Evolutionary conservation across 768 basidiomycete species (phyloP).

Genomic region (Porpolomopsis calyptriformis): DNA sequence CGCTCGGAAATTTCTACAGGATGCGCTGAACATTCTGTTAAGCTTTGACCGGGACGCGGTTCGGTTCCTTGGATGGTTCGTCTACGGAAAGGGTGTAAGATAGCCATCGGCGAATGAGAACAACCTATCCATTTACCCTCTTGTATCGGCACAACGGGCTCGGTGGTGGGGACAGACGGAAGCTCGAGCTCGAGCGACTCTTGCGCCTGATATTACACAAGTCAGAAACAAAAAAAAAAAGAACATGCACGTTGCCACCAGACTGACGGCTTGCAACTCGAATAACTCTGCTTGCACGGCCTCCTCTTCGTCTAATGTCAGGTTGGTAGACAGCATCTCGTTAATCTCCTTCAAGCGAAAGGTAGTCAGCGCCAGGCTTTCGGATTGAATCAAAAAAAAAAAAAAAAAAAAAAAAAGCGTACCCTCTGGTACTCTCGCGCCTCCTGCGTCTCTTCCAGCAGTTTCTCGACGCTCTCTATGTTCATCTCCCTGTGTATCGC

Average conservation of each 20-base stretch:
- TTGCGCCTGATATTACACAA: slow-evolving; percentile 22
- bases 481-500: slow-evolving; percentile 93
- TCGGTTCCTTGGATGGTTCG: slow-evolving; percentile 5
- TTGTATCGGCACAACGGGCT: slow-evolving; percentile 25
- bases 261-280: slow-evolving; percentile 42
- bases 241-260: too few relatives aligned
- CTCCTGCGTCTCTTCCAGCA: slow-evolving; percentile 88
- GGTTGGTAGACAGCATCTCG: slow-evolving; percentile 69
- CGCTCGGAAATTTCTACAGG: too few relatives aligned
- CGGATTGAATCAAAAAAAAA: too few relatives aligned
- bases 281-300: slow-evolving; percentile 78
- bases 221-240: slow-evolving; percentile 5
- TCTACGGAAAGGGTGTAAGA: too few relatives aligned
- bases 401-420: background rate
- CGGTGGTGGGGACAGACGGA: slow-evolving; percentile 43
- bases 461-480: slow-evolving; percentile 82
- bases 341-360: slow-evolving; percentile 69
- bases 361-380: slow-evolving; percentile 1
- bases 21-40: too few relatives aligned
- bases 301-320: slow-evolving; percentile 88
- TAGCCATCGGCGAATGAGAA: too few relatives aligned
- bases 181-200: slow-evolving; percentile 27
- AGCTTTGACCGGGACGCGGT: background rate
- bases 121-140: too few relatives aligned
- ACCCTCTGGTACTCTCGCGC: slow-evolving; percentile 88